Base-by-base conservation (phyloP, 2,329 filamentous ascomycete genomes). In the Alternaria brassicae region DNA sequence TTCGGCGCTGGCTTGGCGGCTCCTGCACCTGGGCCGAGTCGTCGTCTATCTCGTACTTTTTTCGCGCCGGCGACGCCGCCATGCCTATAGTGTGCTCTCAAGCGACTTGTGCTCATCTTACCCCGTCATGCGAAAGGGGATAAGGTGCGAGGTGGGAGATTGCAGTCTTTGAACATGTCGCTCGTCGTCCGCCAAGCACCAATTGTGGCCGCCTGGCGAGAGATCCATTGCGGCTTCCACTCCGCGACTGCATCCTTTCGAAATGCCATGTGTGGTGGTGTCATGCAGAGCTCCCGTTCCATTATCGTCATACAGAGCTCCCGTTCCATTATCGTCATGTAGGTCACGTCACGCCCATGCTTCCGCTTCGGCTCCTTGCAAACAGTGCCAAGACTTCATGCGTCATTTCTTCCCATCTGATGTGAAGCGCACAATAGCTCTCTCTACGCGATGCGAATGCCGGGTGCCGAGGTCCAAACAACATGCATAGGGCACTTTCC, bases 61-160 rank as follows among this genome's bases (percentile, higher is more conserved):
- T 51, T 49, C 50, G 60, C 48, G 55, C 56, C 57, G 61, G 50
- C 50, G 49, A 53, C 58, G 52, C 51, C 54, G 61, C 57, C 17
- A 28, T 25, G 21, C 37, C 17, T 28, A 37, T 49, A 56, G n/a
- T 25, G 23, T 40, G 41, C 15, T 15, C 19, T 23, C 37, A 56
- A 39, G 48, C 50, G n/a, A 58, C 58, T 58, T 47, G 56, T 53
- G 40, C 37, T 57, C 37, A 45, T 61, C 41, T 60, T 45, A 42
- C 21, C 53, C 40, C 55, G 19, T 51, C 19, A 61, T 56, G 60
- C 45, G 25, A 60, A 60, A 58, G 61, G 53, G 53, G 58, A 59
- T 32, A 49, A n/a, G 48, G 30, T 37, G 58, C 48, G 54, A 34
- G 36, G n/a, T 40, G 45, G 34, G 58, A 62, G 52, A 68, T 70